These are phyloP conservation scores for Aspergillus amoenus DNA, from an alignment of 2,329 filamentous ascomycete genomes.

Conservation along the genomic window DNA sequence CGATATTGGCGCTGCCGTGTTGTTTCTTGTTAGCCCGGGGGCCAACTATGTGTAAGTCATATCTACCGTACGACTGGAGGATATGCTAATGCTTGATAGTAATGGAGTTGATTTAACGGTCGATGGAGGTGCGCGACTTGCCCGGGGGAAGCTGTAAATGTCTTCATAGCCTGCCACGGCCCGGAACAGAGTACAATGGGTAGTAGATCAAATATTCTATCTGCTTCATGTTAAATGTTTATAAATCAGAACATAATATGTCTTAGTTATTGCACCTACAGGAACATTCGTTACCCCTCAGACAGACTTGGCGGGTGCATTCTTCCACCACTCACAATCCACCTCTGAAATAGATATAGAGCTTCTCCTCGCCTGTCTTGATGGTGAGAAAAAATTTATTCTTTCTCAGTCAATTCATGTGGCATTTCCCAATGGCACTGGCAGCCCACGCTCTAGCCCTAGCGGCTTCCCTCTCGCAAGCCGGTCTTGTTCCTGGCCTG, in stretches of 20 bases:
- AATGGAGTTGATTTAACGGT: conserved; percentile 8
- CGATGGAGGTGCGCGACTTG: conserved; percentile 1
- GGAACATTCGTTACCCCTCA: conserved; percentile 3
- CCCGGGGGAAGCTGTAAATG: neutral
- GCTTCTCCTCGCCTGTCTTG: neutral
- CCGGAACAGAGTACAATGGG: neutral
- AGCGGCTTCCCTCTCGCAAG: neutral
- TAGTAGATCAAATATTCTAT: no score
- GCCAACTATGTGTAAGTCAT: conserved; percentile 13
- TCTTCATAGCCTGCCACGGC: neutral
- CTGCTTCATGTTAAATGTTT: neutral
- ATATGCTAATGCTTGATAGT: neutral
- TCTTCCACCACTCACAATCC: conserved; percentile 9
- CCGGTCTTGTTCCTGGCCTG: conserved; percentile 8
- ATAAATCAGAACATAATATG: no score
- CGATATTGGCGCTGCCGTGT: conserved; percentile 8
- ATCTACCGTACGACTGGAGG: neutral
- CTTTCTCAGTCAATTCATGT: no score
- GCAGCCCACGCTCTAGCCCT: conserved; percentile 3
- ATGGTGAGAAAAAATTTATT: no score
- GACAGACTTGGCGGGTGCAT: conserved; percentile 2
- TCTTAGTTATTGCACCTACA: no score
- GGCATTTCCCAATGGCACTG: neutral
- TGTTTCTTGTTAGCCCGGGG: conserved; percentile 11
- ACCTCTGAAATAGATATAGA: neutral